Evolutionary conservation across 2,329 filamentous ascomycete genomes (phyloP), one percentile per base, ranked within the genome.

Genomic region (Trichoderma sp.): DNA sequence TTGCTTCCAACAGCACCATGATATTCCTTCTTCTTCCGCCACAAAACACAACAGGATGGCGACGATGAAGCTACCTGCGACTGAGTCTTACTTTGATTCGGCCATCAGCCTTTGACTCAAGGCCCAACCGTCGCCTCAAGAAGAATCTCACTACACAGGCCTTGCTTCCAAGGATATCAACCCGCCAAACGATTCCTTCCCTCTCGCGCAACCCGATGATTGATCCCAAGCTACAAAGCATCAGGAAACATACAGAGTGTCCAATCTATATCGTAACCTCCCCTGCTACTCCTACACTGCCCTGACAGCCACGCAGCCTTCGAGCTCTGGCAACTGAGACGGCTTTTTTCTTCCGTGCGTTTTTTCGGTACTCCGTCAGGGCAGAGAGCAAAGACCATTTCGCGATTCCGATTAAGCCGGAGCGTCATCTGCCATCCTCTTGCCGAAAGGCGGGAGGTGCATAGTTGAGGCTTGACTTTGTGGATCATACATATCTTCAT

Each of bases 341-440:
- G 77, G 82, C 78, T 79, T 26, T 39, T 39, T 39, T 39, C 34
- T 39, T 74, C 83, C 78, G 84, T 92, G 88, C 89, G 83, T 82
- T 85, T 39, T 85, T 92, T 63, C 91, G 90, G 92, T 95, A 90
- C 83, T 84, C 84, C 88, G 90, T 86, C 78, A 70, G 85, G 91
- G 92, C 93, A 90, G 83, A 96, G 85, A 96, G 78, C 77, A 86
- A 85, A 77, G 7, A 14, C 12, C 34, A 7, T 39, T 67, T 66
- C 68, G 69, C 73, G 90, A 92, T 92, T 91, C 89, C 92, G 90
- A 96, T 95, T 97, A 97, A 97, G 93, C 93, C 93, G 93, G 93
- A 96, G 93, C 91, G 87, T 86, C 88, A 89, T 88, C 88, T 93
- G 89, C 85, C 91, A 88, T 87, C 85, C 87, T 83, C 82, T 82